These are phyloP conservation scores for Aspergillus jensenii DNA, from an alignment of 2,329 filamentous ascomycete species.

Conservation along the genomic window DNA sequence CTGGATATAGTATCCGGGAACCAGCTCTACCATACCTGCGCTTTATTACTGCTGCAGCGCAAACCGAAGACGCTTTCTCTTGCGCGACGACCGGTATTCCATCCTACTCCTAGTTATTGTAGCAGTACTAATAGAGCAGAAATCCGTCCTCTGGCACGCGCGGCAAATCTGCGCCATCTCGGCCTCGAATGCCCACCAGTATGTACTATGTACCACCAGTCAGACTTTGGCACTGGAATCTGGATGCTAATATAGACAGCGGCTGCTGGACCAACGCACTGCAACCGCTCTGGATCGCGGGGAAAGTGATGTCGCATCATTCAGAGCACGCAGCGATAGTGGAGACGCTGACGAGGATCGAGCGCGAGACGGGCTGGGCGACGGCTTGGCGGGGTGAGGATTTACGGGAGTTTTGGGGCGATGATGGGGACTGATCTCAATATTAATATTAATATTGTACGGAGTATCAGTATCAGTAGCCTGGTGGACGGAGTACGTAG, in stretches of 20 bases:
- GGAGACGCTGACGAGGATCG: constrained; percentile 50
- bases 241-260: constrained; percentile 9
- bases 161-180: constrained; percentile 49
- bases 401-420: constrained; percentile 54
- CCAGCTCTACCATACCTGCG: constrained; percentile 34
- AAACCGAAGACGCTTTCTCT: constrained; percentile 28
- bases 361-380: constrained; percentile 54
- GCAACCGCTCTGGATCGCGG: constrained; percentile 51
- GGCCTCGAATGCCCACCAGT: constrained; percentile 45
- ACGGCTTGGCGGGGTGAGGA: constrained; percentile 56
- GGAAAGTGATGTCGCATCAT: constrained; percentile 47
- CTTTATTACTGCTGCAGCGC: constrained; percentile 30
- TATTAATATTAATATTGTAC: too few relatives aligned
- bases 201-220: not conserved
- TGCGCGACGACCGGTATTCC: constrained; percentile 23
- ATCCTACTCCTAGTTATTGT: too few relatives aligned
- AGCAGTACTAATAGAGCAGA: constrained; percentile 13
- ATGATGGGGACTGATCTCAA: constrained; percentile 21
- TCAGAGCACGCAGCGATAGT: constrained; percentile 49
- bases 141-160: constrained; percentile 50
- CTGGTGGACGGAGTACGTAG: not conserved
- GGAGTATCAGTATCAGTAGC: too few relatives aligned
- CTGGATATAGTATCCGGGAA: constrained; percentile 31
- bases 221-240: too few relatives aligned
- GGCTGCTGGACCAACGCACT: constrained; percentile 48